Conservation (phyloP, 2,329 filamentous ascomycete genomes). For the Immersiporthe knoxdaviesiana region DNA sequence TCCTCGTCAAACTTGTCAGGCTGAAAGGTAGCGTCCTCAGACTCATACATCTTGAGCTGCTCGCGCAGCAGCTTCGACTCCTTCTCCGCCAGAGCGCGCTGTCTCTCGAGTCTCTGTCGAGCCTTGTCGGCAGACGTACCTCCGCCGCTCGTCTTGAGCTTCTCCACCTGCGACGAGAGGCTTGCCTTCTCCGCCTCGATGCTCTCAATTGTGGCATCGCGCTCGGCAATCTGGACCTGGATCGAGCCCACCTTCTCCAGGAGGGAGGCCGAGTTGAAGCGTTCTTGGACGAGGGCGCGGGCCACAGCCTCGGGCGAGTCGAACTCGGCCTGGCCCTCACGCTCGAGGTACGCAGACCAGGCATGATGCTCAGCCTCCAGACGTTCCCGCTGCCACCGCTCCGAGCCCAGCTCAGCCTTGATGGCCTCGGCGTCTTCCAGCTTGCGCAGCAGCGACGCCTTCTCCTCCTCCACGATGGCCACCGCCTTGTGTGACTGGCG, state of each 20-base stretch:
- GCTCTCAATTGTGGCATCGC: slow-evolving; percentile 72
- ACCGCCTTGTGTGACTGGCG: slow-evolving; percentile 84
- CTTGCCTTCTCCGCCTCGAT: slow-evolving; percentile 71
- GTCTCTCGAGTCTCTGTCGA: slow-evolving; percentile 78
- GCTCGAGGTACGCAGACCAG: slow-evolving; percentile 85
- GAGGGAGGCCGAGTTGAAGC: slow-evolving; percentile 78
- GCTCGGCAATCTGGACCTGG: slow-evolving; percentile 77
- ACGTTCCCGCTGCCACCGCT: slow-evolving; percentile 79
- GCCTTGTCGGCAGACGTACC: slow-evolving; percentile 64
- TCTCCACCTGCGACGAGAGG: slow-evolving; percentile 71
- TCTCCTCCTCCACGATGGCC: slow-evolving; percentile 94
- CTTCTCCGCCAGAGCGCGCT: slow-evolving; percentile 82
- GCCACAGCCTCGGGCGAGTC: slow-evolving; percentile 88
- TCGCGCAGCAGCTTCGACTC: slow-evolving; percentile 94
- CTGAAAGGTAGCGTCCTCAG: slow-evolving; percentile 85
- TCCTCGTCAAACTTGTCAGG: slow-evolving; percentile 77
- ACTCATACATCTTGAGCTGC: slow-evolving; percentile 85
- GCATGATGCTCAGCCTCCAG: slow-evolving; percentile 85
- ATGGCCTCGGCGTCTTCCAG: slow-evolving; percentile 75
- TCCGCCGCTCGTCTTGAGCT: slow-evolving; percentile 58
- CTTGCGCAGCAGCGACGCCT: slow-evolving; percentile 77
- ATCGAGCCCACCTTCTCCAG: slow-evolving; percentile 78
- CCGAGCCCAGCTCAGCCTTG: slow-evolving; percentile 77
- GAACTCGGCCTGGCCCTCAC: slow-evolving; percentile 72
- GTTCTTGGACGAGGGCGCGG: slow-evolving; percentile 79